These are phyloP conservation scores for Phaeomoniella chlamydospora DNA, from an alignment of 2,329 filamentous ascomycete species.

Conservation along the genomic window DNA sequence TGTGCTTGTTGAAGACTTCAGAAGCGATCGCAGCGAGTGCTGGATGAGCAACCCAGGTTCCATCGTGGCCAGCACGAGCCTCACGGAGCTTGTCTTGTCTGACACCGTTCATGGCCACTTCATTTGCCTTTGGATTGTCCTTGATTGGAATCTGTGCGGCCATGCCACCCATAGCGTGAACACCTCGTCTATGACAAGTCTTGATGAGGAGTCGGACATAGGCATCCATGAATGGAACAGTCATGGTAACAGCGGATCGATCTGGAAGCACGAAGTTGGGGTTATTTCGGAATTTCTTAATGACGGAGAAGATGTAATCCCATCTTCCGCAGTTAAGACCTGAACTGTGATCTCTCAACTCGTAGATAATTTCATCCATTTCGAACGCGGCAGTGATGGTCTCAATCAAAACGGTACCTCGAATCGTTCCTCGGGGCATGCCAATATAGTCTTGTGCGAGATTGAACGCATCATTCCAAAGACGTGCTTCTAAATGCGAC, in stretches of 20 bases:
- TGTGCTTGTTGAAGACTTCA: conserved; percentile 94
- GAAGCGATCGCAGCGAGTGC: conserved; percentile 76
- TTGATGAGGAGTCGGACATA: conserved; percentile 97
- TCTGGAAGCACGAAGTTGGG: conserved; percentile 86
- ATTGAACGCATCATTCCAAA: conserved; percentile 99
- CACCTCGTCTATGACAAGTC: conserved; percentile 89
- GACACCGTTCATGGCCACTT: conserved; percentile 84
- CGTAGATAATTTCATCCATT: conserved; percentile 99
- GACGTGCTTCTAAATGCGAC: conserved; percentile 85
- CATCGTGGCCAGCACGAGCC: conserved; percentile 87
- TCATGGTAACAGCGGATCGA: conserved; percentile 87
- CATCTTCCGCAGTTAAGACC: conserved; percentile 97
- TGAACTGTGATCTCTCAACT: conserved; percentile 89
- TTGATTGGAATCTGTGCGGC: conserved; percentile 98
- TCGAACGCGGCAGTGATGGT: conserved; percentile 96
- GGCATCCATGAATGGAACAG: conserved; percentile 92
- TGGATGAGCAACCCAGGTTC: conserved; percentile 94
- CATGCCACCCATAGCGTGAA: conserved; percentile 99
- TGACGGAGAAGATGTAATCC: conserved; percentile 99
- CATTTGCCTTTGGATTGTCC: conserved; percentile 79
- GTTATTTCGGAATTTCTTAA: conserved; percentile 98
- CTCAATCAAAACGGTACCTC: conserved; percentile 91
- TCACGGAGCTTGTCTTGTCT: conserved; percentile 93
- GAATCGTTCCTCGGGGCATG: conserved; percentile 80
- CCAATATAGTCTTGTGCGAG: conserved; percentile 85